Conservation (phyloP, 1,284 basidiomycete genomes). For the Rhodofomes roseus region DNA sequence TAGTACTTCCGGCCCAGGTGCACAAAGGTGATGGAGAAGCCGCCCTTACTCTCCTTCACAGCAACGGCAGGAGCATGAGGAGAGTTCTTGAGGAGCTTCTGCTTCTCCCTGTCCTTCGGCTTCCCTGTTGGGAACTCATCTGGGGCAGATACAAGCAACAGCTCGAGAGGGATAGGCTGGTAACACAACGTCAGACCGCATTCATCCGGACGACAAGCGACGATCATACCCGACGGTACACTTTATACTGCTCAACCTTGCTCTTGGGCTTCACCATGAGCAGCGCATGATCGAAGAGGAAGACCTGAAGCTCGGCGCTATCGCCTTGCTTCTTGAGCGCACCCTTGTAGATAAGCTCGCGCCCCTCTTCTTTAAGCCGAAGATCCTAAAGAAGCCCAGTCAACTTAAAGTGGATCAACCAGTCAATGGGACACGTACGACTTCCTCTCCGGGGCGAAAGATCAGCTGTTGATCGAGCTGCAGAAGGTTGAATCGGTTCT, state of each 20-base stretch:
- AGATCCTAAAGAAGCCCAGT: conserved; percentile 59
- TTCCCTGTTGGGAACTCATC: conserved; percentile 52
- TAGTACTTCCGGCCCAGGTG: conserved; percentile 95
- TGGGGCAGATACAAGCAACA: conserved; percentile 81
- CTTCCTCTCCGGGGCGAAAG: conserved; percentile 83
- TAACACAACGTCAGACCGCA: conserved; percentile 11
- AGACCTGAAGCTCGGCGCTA: conserved; percentile 87
- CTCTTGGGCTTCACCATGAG: conserved; percentile 94
- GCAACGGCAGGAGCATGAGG: conserved; percentile 34
- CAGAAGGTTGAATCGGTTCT: conserved; percentile 90
- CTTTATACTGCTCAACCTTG: conserved; percentile 91
- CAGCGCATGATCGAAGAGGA: conserved; percentile 96
- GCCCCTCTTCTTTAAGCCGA: conserved; percentile 79
- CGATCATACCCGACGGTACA: conserved; percentile 80
- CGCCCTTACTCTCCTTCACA: conserved; percentile 72
- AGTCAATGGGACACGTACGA: conserved; percentile 54
- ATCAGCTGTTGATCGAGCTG: conserved; percentile 88
- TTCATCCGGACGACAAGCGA: not conserved
- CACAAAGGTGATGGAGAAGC: conserved; percentile 90
- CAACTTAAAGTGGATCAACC: not conserved
- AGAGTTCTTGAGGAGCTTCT: conserved; percentile 26
- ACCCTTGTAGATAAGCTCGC: conserved; percentile 95
- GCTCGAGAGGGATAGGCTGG: conserved; percentile 94
- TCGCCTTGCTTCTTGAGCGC: conserved; percentile 85
- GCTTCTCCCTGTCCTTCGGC: conserved; percentile 21